Evolutionary conservation across 2,329 filamentous ascomycete genomes (phyloP).

Genomic region (Lecanoromycetidae sp.): DNA sequence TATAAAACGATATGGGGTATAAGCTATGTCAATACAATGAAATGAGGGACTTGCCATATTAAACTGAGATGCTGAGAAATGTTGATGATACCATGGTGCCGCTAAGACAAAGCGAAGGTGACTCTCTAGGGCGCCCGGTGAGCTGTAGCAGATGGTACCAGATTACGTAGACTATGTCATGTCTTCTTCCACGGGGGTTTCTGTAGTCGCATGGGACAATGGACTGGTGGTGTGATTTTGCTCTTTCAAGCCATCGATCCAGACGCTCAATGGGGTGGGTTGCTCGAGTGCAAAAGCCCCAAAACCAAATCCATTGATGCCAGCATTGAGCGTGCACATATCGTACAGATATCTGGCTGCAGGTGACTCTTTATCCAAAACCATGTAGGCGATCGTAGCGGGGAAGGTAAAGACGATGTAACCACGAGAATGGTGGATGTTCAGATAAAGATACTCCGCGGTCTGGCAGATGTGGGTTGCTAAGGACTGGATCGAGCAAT

Average conservation of each 20-base stretch:
- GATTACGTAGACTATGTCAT: no score
- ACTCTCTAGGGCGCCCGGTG: no score
- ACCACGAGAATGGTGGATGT: not conserved
- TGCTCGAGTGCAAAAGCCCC: not conserved
- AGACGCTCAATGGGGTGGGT: not conserved
- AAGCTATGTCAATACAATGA: no score
- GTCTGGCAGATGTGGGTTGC: not conserved
- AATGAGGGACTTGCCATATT: no score
- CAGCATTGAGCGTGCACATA: not conserved
- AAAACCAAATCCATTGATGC: conserved; percentile 5
- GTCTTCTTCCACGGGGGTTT: no score
- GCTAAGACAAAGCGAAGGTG: no score
- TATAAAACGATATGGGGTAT: no score
- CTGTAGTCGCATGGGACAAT: no score
- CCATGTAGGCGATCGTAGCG: not conserved
- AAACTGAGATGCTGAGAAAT: no score
- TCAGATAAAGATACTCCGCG: not conserved
- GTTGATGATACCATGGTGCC: no score
- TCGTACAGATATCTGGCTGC: conserved; percentile 1
- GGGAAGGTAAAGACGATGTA: not conserved
- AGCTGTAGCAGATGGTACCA: no score
- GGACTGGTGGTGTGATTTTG: not conserved
- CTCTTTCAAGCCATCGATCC: conserved; percentile 2
- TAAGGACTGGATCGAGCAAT: not conserved
- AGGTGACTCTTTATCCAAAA: not conserved